A percentile compares a stretch with the other conserved stretches of the same genome.
Evolutionary conservation across 768 basidiomycete species (phyloP).

Genomic region (Sporobolomyces pararoseus): DNA sequence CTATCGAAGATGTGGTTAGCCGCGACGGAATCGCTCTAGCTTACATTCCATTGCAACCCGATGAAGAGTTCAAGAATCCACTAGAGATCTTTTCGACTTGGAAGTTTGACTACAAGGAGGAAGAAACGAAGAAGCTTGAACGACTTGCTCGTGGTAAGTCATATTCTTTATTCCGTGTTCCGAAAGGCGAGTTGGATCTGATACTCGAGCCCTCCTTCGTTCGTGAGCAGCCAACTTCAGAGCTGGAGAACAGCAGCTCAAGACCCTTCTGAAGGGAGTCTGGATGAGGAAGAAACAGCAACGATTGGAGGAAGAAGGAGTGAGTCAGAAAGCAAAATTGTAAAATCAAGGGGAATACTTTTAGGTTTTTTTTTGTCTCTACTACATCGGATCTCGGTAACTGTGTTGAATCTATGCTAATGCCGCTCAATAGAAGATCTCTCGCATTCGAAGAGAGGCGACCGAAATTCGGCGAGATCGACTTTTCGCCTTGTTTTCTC

Average conservation of each 20-base stretch:
- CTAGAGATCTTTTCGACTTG: conserved; percentile 30
- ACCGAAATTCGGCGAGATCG: too few relatives aligned
- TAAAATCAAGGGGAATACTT: not conserved
- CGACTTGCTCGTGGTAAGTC: conserved; percentile 22
- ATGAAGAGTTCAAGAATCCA: conserved; percentile 23
- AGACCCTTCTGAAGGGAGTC: conserved; percentile 32
- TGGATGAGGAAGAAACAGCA: conserved; percentile 36
- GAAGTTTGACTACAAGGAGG: conserved; percentile 36
- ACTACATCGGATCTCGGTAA: too few relatives aligned
- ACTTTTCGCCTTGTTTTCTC: too few relatives aligned
- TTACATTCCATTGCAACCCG: conserved; percentile 29
- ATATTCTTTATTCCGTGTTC: not conserved
- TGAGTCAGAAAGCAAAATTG: not conserved
- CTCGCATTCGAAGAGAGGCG: too few relatives aligned
- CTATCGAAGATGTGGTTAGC: conserved; percentile 9
- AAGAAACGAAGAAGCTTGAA: conserved; percentile 31
- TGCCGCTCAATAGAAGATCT: too few relatives aligned
- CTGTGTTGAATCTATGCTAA: too few relatives aligned
- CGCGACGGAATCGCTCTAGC: conserved; percentile 38
- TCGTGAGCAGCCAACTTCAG: conserved; percentile 35
- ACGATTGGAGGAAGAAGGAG: conserved; percentile 15
- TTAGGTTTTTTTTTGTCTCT: too few relatives aligned
- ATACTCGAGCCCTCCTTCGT: not conserved
- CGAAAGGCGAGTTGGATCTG: not conserved
- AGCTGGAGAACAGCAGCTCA: conserved; percentile 30